Evolutionary conservation across 768 basidiomycete genomes (phyloP), one percentile per base, ranked within the genome.

Genomic region (Termitomyces sp.): DNA sequence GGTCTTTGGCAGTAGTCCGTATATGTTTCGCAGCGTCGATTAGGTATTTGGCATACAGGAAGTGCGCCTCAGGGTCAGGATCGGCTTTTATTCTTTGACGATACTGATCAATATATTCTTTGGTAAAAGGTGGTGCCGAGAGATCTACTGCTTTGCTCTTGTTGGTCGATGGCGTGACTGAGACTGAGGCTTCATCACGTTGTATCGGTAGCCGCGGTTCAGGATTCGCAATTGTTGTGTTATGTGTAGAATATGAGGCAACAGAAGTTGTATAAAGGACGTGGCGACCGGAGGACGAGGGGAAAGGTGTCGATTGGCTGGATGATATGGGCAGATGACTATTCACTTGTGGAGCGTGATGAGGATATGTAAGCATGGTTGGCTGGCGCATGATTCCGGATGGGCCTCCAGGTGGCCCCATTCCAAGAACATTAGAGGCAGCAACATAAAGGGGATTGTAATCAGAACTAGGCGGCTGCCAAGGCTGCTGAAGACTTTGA

Each of bases 21-120:
- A 98, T 87, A 71, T 94, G 88, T 75, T 92, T 94, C 15, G 97
- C 97, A 31, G 97, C 97, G 66, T 98, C 97, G 69, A 99, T 94
- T 58, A 99, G 86, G 70, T 98, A 99, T 74, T 96, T 98, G n/a
- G 95, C 92, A 68, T 97, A 99, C 26, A 89, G 77, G 71, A 98
- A 98, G 70, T 98, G 97, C 26, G 95, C 92, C 71, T 98, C 97
- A 0, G 96, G 96, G 69, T 99, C 97, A 2, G 95, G 95, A 72
- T 99, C 97, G 29, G 85, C 88, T 73, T 98, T 98, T 76, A 99
- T 97, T 53, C 97, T 87, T 56, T 90, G 88, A 20, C 97, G 91
- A 74, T 99, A 99, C 69, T 97, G 89, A 68, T 99, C 97, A 64
- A 99, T 94, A 68, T 95, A 97, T 65, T 94, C 88, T 69, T 94